Evolutionary conservation across 2,329 filamentous ascomycete species (phyloP), one percentile per base, ranked within the genome.

Genomic region (Sarocladium kiliense): DNA sequence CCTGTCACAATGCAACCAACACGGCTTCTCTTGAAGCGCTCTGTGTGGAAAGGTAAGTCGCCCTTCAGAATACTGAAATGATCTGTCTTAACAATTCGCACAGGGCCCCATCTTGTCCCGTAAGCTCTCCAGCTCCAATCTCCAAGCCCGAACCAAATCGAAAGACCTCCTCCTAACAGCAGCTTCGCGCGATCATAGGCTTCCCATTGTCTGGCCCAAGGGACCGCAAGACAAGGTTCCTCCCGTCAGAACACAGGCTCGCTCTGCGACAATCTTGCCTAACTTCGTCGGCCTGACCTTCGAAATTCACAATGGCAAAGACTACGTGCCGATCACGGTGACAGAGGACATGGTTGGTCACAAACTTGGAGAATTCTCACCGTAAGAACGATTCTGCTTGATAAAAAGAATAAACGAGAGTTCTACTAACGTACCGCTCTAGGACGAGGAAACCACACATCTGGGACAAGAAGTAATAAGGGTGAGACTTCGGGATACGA

Each of bases 331-430:
- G 62, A 80, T 96, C 55, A 80, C 79, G 61, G 88, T 97, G 60
- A 96, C 91, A 16, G 92, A 96, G 70, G 89, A 96, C 66, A 97
- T 97, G 92, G 92, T 97, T 51, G 92, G 92, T 54, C 88, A 94
- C 73, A 97, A 96, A 75, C 79, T 97, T 62, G 92, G 92, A 64
- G 92, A 97, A 74, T 97, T 96, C 70, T 86, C 91, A 59, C 77
- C 84, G 91, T 96, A 82, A 66, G 90, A 14, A 18, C 4, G 16
- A 7, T 27, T 18, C 18, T 54, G 19, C 26, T 19, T 6, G 11
- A 14, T 11, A 9, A n/a, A n/a, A n/a, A n/a, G n/a, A n/a, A n/a
- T n/a, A n/a, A n/a, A n/a, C n/a, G n/a, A n/a, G n/a, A n/a, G n/a
- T 26, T 5, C 3, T 41, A n/a, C 55, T 54, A 51, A 56, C 44